These are phyloP conservation scores for Margaritispora aquatica DNA, from an alignment of 495 filamentous ascomycete species.

Conservation along the genomic window DNA sequence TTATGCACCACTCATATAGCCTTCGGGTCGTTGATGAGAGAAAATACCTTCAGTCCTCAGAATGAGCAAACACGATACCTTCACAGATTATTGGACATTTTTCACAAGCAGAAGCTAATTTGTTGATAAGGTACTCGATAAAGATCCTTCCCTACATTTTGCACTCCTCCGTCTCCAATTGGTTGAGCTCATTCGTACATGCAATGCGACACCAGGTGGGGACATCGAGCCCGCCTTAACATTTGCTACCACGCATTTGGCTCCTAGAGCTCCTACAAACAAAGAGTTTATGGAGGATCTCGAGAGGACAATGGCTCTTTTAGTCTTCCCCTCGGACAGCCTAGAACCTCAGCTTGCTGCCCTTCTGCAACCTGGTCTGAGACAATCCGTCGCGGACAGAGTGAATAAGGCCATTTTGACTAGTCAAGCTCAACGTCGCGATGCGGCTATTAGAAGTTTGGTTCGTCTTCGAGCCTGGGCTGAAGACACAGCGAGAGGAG, in stretches of 20 bases:
- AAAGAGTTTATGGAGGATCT: conserved; percentile 78
- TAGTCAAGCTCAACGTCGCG: conserved; percentile 61
- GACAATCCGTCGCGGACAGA: conserved; percentile 67
- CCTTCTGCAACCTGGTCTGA: conserved; percentile 74
- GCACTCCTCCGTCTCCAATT: conserved; percentile 84
- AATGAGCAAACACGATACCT: conserved; percentile 61
- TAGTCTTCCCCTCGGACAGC: conserved; percentile 77
- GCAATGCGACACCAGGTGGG: conserved; percentile 52
- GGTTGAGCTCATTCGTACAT: conserved; percentile 83
- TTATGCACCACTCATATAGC: conserved; percentile 99
- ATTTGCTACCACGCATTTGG: conserved; percentile 83
- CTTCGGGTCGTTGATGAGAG: conserved; percentile 86
- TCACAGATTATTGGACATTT: conserved; percentile 9
- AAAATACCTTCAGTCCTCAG: conserved; percentile 88
- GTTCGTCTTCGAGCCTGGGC: conserved; percentile 81
- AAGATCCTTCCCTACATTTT: conserved; percentile 80
- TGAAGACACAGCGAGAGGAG: conserved; percentile 66
- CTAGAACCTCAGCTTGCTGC: conserved; percentile 68
- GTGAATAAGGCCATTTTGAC: conserved; percentile 86
- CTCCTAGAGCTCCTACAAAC: conserved; percentile 78
- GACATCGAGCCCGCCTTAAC: conserved; percentile 78
- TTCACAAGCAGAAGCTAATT: conserved; percentile 21
- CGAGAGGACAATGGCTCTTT: conserved; percentile 85
- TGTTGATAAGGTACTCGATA: conserved; percentile 71
- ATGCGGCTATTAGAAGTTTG: conserved; percentile 73